Base-by-base conservation (phyloP, 768 basidiomycete genomes). In the Mycena floridula region DNA sequence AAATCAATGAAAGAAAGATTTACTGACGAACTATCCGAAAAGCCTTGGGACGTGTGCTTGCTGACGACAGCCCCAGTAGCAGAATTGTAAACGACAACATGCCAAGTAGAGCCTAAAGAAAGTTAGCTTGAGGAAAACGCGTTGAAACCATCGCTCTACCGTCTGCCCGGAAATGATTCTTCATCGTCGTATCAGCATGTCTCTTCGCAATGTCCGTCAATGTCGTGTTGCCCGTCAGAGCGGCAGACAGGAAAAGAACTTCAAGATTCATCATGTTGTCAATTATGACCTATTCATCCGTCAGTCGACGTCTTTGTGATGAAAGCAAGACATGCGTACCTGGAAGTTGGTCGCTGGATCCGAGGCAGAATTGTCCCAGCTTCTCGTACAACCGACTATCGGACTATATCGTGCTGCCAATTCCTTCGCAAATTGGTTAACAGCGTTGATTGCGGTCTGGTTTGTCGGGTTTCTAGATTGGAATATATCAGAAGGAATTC, bases 211-310 rank as follows among this genome's bases (percentile, higher is more conserved):
- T 85, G 16, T 76, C 60, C 20, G 70, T 65, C 12, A 84, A 60
- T 0, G 78, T 82, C 5, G 67, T 53, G 50, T 85, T 84, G 2
- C 76, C 73, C 0, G 80, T 85, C 18, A 85, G 60, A n/a, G 61
- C 62, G 32, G 69, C 76, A 6, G 77, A 76, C 5, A 69, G 69
- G 55, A 79, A 79, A n/a, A 85, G 59, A 13, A 82, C 66, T 59
- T 85, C 81, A 16, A 87, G 72, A 52, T 81, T 86, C 81, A 87
- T 84, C 82, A 86, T 83, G 56, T 83, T 85, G 63, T 86, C 83
- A 37, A 85, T 85, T 57, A 86, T 84, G 40, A 85, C 82, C 77
- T 76, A 48, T 13, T 25, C 21, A 35, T 42, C 23, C 21, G 12
- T 11, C 40, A 25, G 7, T 50, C 66, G 22, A 38, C 21, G 18